Evolutionary conservation across 2,329 filamentous ascomycete species (phyloP), one percentile per base, ranked within the genome.

Genomic region (Leptographium galeiforme): DNA sequence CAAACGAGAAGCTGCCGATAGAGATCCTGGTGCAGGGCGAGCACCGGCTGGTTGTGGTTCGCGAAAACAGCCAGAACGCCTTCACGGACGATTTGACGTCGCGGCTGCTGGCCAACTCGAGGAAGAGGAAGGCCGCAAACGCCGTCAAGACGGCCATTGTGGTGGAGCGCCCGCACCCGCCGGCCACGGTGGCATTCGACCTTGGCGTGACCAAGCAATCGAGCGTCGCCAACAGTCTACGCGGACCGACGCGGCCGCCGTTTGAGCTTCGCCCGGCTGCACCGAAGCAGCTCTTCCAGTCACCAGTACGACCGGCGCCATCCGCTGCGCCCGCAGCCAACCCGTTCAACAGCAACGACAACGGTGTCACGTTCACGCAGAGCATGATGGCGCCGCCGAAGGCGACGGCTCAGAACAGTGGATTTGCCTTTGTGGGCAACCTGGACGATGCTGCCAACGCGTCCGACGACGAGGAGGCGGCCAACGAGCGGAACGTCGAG

Each of bases 11-110:
- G 25, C 64, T 79, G 8, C 73, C 75, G 2, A 68, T 78, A 6
- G 78, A 81, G 53, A 66, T 81, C 7, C 57, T 81, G 7, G 64
- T 81, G 10, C 72, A 73, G 39, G 78, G 78, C 33, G 78, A 82
- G 61, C 75, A 71, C 40, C 71, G 78, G 44, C 60, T 81, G 4
- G 73, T 81, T 10, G 64, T 79, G 32, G 71, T 80, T 14, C 74
- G 73, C 19, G 75, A 79, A 57, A 73, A 68, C 54, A 73, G 68
- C 52, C 73, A 75, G 2, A 53, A 55, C 10, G 54, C 57, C 14
- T 51, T 48, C 19, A 53, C 54, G 14, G 45, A 59, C 7, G 58
- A 60, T 7, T 52, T 64, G 39, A 60, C 60, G 1, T 60, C 57
- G 12, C 63, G 63, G 18, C 64, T 63, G 53, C 55, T 62, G 62